phyloP scores from a whole-genome alignment of 1,139 yeast genomes.

The Diutina catenulata region DNA sequence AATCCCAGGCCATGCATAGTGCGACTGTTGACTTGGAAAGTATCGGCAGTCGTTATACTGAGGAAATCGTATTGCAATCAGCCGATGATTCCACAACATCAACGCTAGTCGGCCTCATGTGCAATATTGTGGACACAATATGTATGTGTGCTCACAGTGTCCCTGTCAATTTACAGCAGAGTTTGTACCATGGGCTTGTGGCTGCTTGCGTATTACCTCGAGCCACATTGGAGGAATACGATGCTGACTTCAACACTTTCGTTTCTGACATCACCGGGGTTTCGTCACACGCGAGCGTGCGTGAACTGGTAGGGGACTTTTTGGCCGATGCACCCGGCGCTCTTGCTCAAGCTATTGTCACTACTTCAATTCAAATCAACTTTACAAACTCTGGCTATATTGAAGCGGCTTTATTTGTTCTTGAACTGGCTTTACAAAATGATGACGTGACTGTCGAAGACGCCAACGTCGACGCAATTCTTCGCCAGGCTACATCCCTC shows the following conservation, averaged over 20 bases:
- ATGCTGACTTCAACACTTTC: conserved; percentile 51
- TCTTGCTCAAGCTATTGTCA: background rate
- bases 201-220: conserved; percentile 13
- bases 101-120: background rate
- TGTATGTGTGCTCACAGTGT: background rate
- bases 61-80: background rate
- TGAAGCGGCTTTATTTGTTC: background rate
- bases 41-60: background rate
- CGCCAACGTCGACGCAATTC: background rate
- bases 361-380: too few relatives aligned
- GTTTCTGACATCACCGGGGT: conserved; percentile 68
- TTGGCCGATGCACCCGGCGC: conserved; percentile 20
- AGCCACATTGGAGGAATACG: conserved; percentile 21
- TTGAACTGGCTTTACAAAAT: background rate
- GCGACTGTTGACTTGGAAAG: background rate
- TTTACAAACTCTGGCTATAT: too few relatives aligned
- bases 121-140: background rate
- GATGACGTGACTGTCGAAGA: background rate
- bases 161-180: too few relatives aligned
- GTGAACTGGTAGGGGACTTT: conserved; percentile 45
- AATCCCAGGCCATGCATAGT: background rate
- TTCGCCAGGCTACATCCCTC: background rate
- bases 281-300: conserved; percentile 30
- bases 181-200: background rate
- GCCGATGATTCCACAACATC: background rate